phyloP scores from a whole-genome alignment of 352 stramenopile species.

The Pythium rishiriense region DNA sequence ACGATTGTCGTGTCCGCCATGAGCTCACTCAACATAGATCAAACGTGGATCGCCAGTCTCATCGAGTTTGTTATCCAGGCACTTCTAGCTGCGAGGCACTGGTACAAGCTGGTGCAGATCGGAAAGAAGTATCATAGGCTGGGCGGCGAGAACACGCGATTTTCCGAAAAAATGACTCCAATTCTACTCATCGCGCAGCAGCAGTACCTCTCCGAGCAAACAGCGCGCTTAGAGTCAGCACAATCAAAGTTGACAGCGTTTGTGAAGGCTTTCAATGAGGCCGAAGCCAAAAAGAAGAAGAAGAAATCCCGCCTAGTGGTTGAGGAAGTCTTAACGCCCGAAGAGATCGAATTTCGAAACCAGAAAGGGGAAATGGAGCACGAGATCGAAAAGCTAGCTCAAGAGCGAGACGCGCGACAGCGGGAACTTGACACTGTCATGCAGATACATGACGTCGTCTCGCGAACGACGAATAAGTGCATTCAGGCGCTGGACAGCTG shows the following conservation, averaged over 20 bases:
- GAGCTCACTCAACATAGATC: conserved; percentile 38
- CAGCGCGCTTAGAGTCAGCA: conserved; percentile 28
- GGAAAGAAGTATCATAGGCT: conserved; percentile 55
- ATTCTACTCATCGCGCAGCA: conserved; percentile 64
- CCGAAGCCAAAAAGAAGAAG: conserved; percentile 80
- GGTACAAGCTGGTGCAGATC: conserved; percentile 57
- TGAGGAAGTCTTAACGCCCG: conserved; percentile 56
- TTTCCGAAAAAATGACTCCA: conserved; percentile 60
- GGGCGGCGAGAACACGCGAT: conserved; percentile 35
- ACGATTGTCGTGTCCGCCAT: conserved; percentile 37
- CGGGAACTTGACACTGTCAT: conserved; percentile 23
- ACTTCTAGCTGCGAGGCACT: conserved; percentile 37
- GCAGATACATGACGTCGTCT: conserved; percentile 25
- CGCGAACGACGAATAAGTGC: conserved; percentile 57
- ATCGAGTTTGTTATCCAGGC: conserved; percentile 41
- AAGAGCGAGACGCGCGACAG: conserved; percentile 18
- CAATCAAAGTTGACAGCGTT: conserved; percentile 37
- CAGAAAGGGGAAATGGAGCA: conserved; percentile 43
- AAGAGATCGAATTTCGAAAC: conserved; percentile 60
- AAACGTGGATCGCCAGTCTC: conserved; percentile 50
- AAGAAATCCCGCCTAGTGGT: conserved; percentile 81
- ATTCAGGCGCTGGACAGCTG: conserved; percentile 51
- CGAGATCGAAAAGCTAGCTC: conserved; percentile 32
- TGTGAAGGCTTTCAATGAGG: conserved; percentile 52
- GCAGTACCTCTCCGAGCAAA: conserved; percentile 50